A percentile compares a stretch with the other conserved stretches of the same genome.
Conservation (phyloP, 352 stramenopile species). For the Phytophthora pluvialis region DNA sequence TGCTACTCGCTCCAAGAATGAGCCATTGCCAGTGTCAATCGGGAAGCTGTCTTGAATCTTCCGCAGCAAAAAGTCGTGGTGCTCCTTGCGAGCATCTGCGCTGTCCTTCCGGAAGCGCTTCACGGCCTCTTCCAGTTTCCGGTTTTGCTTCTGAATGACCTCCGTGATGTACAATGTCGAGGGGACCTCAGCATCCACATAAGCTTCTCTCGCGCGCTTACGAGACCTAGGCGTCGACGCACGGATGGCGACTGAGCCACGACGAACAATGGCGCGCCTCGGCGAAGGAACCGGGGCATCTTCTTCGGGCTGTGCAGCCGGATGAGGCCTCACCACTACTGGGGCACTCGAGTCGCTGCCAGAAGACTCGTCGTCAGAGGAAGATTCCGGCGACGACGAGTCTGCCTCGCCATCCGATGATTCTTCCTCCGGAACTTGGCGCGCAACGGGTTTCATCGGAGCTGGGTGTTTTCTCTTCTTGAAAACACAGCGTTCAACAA, state of each 20-base stretch:
- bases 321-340: constrained; percentile 10
- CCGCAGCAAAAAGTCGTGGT: constrained; percentile 42
- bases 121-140: constrained; percentile 39
- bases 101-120: constrained; percentile 54
- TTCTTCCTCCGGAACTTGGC: constrained; percentile 8
- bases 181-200: constrained; percentile 3
- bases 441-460: constrained; percentile 1
- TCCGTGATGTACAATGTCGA: constrained; percentile 42
- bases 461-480: constrained; percentile 16
- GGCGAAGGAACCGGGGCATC: background rate
- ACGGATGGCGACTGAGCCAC: constrained; percentile 6
- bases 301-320: constrained; percentile 6
- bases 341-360: constrained; percentile 26
- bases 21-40: constrained; percentile 36
- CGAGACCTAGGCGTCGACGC: constrained; percentile 1
- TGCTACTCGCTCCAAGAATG: constrained; percentile 44
- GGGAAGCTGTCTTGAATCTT: constrained; percentile 49
- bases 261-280: constrained; percentile 12
- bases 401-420: constrained; percentile 32
- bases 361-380: constrained; percentile 16
- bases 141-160: constrained; percentile 48
- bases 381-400: constrained; percentile 29
- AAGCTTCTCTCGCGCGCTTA: constrained; percentile 24
- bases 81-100: constrained; percentile 36
- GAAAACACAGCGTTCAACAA: constrained; percentile 37